Base-by-base conservation (phyloP, 192 early-diverging fungal genomes). In the Coemansia asiatica region DNA sequence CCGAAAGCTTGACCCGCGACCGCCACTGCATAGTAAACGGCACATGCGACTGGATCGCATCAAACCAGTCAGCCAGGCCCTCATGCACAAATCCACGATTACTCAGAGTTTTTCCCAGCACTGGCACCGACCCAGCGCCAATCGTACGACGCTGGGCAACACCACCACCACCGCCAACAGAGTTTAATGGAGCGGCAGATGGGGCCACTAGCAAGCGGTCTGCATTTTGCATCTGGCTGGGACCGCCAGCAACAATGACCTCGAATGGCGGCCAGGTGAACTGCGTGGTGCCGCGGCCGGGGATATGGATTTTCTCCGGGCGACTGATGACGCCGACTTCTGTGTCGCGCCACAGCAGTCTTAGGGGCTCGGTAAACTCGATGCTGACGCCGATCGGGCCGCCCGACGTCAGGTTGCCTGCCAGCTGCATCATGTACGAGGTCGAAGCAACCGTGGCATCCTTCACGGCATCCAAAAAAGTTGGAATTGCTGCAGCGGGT, bases 1-100 rank as follows among this genome's bases (percentile, higher is more conserved):
- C 76, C 0, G 76, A 70, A 21, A 74, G 60, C 27, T 60, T 63
- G 49, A 74, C 76, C 15, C 50, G 60, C 36, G 76, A 79, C 44
- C 53, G 62, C 76, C 76, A 79, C 55, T 69, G 63, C 76, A 79
- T 79, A 1, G 76, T 74, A 31, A 79, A 73, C 27, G 71, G 51
- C 18, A 63, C 47, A 55, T 70, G 71, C 4, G 47, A 56, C 60
- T 63, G 63, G 63, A 79, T 74, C 0, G 71, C 64, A 6, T 55
- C 67, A 64, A 79, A 79, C 76, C 76, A 79, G 56, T 59, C 50
- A 22, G 67, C 54, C 61, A 79, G 29, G 35, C 44, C 60, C 21
- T 56, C 67, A 31, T 23, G 38, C 33, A 33, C 36, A 15, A 35
- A 3, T 13, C 35, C 35, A 36, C 46, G 23, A 6, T 26, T 18